A percentile compares a stretch with the other conserved stretches of the same genome.
Evolutionary conservation across 1,139 yeast species (phyloP).

Genomic region (Eremothecium coryli): DNA sequence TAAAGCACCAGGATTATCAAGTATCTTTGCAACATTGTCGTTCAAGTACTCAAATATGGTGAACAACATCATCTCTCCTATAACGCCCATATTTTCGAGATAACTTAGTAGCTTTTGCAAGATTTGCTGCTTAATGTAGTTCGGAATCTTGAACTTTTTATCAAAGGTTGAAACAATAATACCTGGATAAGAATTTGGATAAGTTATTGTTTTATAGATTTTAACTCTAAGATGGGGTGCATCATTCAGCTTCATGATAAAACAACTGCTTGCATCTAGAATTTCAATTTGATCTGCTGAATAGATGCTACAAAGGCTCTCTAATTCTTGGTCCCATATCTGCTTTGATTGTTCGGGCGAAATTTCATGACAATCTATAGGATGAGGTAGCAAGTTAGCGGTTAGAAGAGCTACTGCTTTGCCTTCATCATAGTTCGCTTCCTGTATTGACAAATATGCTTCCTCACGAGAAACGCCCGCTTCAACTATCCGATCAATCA

Average conservation of each 20-base stretch:
- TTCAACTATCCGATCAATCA: conserved; percentile 46
- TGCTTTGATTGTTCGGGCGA: conserved; percentile 29
- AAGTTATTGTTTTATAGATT: conserved; percentile 42
- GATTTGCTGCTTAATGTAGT: conserved; percentile 62
- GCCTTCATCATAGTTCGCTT: conserved; percentile 39
- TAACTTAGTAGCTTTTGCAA: conserved; percentile 40
- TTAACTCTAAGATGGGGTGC: conserved; percentile 37
- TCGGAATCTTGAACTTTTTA: conserved; percentile 50
- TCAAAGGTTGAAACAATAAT: conserved; percentile 44
- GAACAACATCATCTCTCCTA: conserved; percentile 65
- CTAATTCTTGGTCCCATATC: conserved; percentile 73
- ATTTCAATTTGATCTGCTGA: conserved; percentile 30
- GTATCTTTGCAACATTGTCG: conserved; percentile 46
- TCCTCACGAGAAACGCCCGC: conserved; percentile 68
- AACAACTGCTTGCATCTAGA: conserved; percentile 16
- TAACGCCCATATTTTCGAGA: conserved; percentile 34
- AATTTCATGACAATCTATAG: conserved; percentile 7
- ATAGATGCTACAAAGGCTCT: conserved; percentile 52
- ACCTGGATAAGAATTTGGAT: conserved; percentile 58
- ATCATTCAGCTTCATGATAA: conserved; percentile 16
- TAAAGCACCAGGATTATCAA: conserved; percentile 68
- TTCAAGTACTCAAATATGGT: conserved; percentile 68
- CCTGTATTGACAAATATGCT: conserved; percentile 41
- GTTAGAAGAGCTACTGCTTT: conserved; percentile 47
- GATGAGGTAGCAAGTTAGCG: conserved; percentile 23